Evolutionary conservation across 148 eudicot genomes (phyloP), one percentile per base, ranked within the genome.

Genomic region (Selenicereus undatus): DNA sequence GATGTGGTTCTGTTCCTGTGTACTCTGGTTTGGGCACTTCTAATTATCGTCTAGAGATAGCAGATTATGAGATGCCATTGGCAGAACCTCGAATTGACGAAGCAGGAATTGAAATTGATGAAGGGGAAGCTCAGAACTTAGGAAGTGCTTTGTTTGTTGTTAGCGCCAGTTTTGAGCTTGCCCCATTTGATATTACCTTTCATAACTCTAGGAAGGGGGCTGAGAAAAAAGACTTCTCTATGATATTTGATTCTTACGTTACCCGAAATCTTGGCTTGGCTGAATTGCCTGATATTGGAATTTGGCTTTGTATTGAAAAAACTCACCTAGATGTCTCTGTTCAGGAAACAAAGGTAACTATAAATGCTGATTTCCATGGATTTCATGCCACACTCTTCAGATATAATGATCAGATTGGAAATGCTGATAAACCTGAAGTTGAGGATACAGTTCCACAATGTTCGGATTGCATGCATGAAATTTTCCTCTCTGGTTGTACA

Each of bases 401-500:
- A 76, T 85, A 82, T 83, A 82, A 80, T 78, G 73, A 60, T 78
- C 91, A 92, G 81, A 70, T 85, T 79, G 80, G 82, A 72, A 81
- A 76, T 42, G 77, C 80, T 65, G 88, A 88, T 81, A 79, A 79
- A 70, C 65, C 84, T 85, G 89, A 85, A 36, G 71, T 66, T 22
- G 84, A 85, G 74, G 83, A 83, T 85, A 80, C 80, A 26, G 50
- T 85, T 75, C 76, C 81, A 58, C 79, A 74, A 32, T 87, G 90
- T 84, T 76, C 81, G 56, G 88, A 88, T 86, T 88, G 87, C 84
- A 68, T 91, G 84, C 79, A 80, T 85, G 97, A 96, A 91, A 78
- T 89, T 76, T 91, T 91, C 64, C 72, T 91, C 70, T 89, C 91
- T 82, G 84, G 81, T 81, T 84, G 84, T 84, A 83, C 86, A 74